Percentiles rank a stretch among this genome's conserved stretches.
phyloP scores from a whole-genome alignment of 805 yeast species.

The Maudiozyma turicensis region DNA sequence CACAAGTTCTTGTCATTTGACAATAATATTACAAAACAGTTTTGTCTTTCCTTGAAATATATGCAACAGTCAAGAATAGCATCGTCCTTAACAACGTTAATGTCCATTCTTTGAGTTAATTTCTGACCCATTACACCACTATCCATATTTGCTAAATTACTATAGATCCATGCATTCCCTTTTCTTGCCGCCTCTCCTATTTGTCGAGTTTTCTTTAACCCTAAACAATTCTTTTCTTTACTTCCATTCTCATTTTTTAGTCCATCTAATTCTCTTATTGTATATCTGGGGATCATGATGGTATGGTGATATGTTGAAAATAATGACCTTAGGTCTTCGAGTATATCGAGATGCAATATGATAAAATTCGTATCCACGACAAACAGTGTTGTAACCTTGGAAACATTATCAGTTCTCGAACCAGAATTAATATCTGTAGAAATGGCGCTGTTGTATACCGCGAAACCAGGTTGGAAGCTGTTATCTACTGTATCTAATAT shows the following conservation, averaged over 20 bases:
- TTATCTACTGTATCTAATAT: not conserved
- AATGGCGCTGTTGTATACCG: too few species aligned
- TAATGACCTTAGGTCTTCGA: slow-evolving; percentile 42
- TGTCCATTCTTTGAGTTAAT: slow-evolving; percentile 42
- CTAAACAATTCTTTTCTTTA: slow-evolving; percentile 5
- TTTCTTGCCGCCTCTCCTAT: slow-evolving; percentile 41
- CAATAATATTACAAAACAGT: slow-evolving; percentile 46
- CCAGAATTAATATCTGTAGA: not conserved
- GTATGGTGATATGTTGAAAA: slow-evolving; percentile 35
- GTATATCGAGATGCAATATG: slow-evolving; percentile 51
- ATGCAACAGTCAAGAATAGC: slow-evolving; percentile 79
- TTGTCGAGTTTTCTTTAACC: not conserved
- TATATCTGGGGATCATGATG: slow-evolving; percentile 62
- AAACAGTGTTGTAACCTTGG: slow-evolving; percentile 30
- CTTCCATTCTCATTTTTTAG: slow-evolving; percentile 44
- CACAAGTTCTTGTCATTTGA: slow-evolving; percentile 84
- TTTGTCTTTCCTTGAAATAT: slow-evolving; percentile 39
- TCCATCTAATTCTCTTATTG: slow-evolving; percentile 74
- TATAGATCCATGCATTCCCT: slow-evolving; percentile 74
- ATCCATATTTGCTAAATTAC: slow-evolving; percentile 41
- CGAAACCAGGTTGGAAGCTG: not conserved
- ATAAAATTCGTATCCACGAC: slow-evolving; percentile 81
- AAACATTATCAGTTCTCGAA: too few species aligned
- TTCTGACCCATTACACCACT: slow-evolving; percentile 57
- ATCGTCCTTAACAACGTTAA: slow-evolving; percentile 52